phyloP scores from a whole-genome alignment of 352 stramenopile genomes.

The Globisporangium mamillatum region DNA sequence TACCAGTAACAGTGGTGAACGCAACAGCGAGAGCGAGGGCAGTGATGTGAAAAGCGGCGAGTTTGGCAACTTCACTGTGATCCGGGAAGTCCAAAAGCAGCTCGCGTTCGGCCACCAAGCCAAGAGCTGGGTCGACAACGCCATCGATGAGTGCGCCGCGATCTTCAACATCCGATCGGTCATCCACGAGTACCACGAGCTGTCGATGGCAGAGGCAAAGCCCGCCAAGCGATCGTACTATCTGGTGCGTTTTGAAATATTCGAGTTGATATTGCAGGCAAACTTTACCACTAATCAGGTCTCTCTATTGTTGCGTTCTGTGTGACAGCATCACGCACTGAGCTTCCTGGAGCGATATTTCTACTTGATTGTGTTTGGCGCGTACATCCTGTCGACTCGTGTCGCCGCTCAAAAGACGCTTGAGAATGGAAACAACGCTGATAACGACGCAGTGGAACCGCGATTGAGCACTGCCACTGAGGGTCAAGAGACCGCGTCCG shows the following conservation, averaged over 20 bases:
- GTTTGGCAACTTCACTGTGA: conserved; percentile 74
- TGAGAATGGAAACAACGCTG: conserved; percentile 11
- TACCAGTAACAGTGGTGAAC: neutral
- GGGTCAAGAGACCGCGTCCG: conserved; percentile 19
- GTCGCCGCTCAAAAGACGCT: conserved; percentile 15
- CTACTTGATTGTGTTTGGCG: conserved; percentile 85
- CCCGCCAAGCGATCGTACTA: conserved; percentile 79
- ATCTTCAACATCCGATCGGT: conserved; percentile 81
- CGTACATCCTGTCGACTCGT: conserved; percentile 59
- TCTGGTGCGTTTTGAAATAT: conserved; percentile 33
- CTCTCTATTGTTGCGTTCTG: neutral
- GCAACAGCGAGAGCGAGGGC: neutral
- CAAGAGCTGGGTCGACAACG: conserved; percentile 73
- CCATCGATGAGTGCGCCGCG: conserved; percentile 63
- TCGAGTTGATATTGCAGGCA: neutral
- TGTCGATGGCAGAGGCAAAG: conserved; percentile 74
- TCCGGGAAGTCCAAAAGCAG: conserved; percentile 58
- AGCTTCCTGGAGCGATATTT: conserved; percentile 88
- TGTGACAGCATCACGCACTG: conserved; percentile 67
- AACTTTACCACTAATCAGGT: neutral
- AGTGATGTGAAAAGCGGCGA: conserved; percentile 29
- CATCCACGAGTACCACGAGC: conserved; percentile 76
- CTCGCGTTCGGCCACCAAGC: conserved; percentile 48
- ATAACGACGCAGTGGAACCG: conserved; percentile 20
- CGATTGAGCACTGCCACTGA: conserved; percentile 16